Evolutionary conservation across 768 basidiomycete genomes (phyloP).

Genomic region (Boletus bicolor): DNA sequence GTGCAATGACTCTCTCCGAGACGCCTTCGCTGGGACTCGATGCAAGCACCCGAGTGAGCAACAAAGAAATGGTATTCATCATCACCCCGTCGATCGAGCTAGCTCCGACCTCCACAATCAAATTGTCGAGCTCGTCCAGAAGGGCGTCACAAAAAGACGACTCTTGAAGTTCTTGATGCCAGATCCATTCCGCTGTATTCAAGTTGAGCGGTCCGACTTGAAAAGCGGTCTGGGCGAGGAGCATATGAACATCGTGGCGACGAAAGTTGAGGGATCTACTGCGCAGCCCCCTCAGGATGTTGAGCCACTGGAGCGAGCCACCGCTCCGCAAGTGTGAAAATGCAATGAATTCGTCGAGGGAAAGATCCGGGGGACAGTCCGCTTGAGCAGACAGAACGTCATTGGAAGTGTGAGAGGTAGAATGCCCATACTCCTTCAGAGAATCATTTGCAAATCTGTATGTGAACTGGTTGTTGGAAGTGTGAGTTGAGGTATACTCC

Average conservation of each 20-base stretch:
- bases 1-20: background rate
- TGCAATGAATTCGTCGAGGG: background rate
- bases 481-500: too few relatives aligned
- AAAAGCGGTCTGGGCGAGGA: background rate
- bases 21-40: background rate
- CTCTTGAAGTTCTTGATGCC: background rate
- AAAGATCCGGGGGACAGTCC: background rate
- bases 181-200: background rate
- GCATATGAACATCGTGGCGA: background rate
- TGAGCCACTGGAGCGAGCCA: background rate
- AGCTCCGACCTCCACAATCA: background rate
- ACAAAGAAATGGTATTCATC: slow-evolving; percentile 28
- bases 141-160: background rate
- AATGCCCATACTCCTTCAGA: background rate
- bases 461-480: too few relatives aligned
- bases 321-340: background rate
- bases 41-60: slow-evolving; percentile 12
- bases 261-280: background rate
- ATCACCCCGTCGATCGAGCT: slow-evolving; percentile 22
- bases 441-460: background rate
- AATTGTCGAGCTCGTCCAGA: background rate
- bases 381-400: background rate
- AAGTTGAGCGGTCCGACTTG: slow-evolving; percentile 23
- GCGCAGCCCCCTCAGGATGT: background rate
- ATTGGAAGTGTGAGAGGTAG: background rate